A percentile compares a stretch with the other conserved stretches of the same genome.
These are phyloP conservation scores for Fusarium brevicatenulatum DNA, from an alignment of 2,329 filamentous ascomycete genomes.

Conservation along the genomic window DNA sequence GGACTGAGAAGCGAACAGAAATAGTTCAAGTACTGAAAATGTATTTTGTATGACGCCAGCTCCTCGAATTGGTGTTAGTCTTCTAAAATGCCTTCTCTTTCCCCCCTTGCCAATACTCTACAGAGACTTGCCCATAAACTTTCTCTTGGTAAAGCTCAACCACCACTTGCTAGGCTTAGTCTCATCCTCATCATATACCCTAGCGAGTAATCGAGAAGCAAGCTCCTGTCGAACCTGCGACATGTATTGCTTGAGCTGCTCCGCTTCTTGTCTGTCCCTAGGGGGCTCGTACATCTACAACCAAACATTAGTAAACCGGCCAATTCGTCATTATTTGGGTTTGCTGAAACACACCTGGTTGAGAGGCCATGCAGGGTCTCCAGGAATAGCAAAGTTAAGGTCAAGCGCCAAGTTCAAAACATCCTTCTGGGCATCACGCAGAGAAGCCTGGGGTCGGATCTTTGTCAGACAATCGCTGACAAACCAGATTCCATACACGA, in stretches of 20 bases:
- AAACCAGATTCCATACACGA: conserved; percentile 97
- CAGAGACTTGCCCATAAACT: conserved; percentile 98
- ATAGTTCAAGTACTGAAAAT: conserved; percentile 2
- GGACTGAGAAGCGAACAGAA: not conserved
- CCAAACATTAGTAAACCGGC: conserved; percentile 8
- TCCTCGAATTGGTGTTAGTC: conserved; percentile 29
- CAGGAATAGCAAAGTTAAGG: conserved; percentile 91
- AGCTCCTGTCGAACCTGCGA: conserved; percentile 94
- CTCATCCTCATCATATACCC: conserved; percentile 85
- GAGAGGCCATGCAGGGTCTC: conserved; percentile 90
- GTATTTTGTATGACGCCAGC: conserved; percentile 36
- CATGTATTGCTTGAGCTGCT: conserved; percentile 88
- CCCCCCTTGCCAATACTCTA: conserved; percentile 49
- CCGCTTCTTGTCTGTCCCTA: conserved; percentile 85
- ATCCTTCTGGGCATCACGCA: conserved; percentile 73
- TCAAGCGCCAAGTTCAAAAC: conserved; percentile 92
- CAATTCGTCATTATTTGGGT: not conserved
- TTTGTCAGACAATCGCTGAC: conserved; percentile 89
- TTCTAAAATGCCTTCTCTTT: conserved; percentile 32
- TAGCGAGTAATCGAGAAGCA: conserved; percentile 80
- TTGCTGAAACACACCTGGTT: conserved; percentile 76
- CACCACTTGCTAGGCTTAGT: conserved; percentile 87
- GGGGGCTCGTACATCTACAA: conserved; percentile 86
- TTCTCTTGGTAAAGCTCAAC: conserved; percentile 98
- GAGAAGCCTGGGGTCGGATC: conserved; percentile 78